Base-by-base conservation (phyloP, 345 rosid species). In the Dipteronia sinensis region DNA sequence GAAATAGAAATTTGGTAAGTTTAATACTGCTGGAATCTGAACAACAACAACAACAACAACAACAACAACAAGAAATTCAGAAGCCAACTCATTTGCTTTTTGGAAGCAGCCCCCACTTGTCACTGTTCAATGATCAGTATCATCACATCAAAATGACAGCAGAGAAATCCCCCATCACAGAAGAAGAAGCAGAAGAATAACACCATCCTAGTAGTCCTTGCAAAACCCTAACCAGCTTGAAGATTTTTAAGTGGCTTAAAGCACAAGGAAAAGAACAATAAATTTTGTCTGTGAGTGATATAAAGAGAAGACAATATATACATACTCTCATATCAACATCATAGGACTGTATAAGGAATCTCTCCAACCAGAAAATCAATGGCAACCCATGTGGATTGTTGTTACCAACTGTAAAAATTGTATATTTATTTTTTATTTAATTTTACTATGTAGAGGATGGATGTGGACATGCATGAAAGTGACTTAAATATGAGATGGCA, bases 71-170 rank as follows among this genome's bases (percentile, higher is more conserved):
- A 74, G 47, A 67, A 73, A 82, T 65, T 65, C 80, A 77, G 77
- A 69, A 76, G 82, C 72, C 84, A 84, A 72, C 86, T 86, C 84
- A 87, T 78, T 78, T 67, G 77, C 75, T 76, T 76, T 71, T 66
- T 62, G 53, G 53, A 75, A 78, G 78, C 71, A 80, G 27, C 80
- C 79, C 79, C 74, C 84, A 83, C 83, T 44, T 34, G 38, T 86
- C 34, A 46, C 67, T 66, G 80, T 63, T 65, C 67, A 74, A 31
- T 76, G 71, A 61, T 69, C 65, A 79, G 71, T 75, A 62, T 65
- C 77, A 66, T 68, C 77, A 49, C 80, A 67, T 75, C 67, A 47
- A 55, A 80, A 68, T 68, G 69, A 64, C 76, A 29, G 8, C 7
- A 20, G 59, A 73, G 76, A 49, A 77, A 29, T 9, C 20, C 64